Base-by-base conservation (phyloP, 2,329 filamentous ascomycete genomes). In the Trichothecium sympodiale region DNA sequence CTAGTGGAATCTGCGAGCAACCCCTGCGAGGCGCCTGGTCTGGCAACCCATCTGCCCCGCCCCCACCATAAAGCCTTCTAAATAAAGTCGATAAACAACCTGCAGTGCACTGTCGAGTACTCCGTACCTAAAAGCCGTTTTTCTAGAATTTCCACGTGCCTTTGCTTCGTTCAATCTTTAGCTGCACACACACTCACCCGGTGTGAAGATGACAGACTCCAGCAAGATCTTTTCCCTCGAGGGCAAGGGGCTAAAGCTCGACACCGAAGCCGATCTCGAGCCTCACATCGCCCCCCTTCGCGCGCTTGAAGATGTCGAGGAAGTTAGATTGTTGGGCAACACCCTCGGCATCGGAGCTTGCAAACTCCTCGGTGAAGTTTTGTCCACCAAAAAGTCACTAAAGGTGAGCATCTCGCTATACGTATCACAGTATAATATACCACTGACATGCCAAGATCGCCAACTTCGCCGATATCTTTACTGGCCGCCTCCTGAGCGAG, bases 391-490 rank as follows among this genome's bases (percentile, higher is more conserved):
- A 65, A 85, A 85, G 64, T 80, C 69, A 43, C 69, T 95, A 29
- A 74, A 83, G 64, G 81, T 84, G 65, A 38, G 61, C 43, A 20
- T 17, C 15, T 12, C 6, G 9, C 8, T 10, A 17, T n/a, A 20
- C 9, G n/a, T n/a, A n/a, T n/a, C n/a, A n/a, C n/a, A n/a, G n/a
- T n/a, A n/a, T n/a, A n/a, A n/a, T n/a, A 32, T 18, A 35, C 25
- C 27, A n/a, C 4, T 16, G 16, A 13, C 17, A 32, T 33, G 25
- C 39, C 25, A 49, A 80, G 77, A 67, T 80, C 52, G 88, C 84
- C 53, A 94, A 95, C 63, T 71, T 98, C 38, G 88, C 88, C 58
- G 91, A 98, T 59, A 94, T 98, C 67, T 98, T 96, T 67, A 98
- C 91, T 40, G 85, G 84, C 23, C 85, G 91, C 46, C 76, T 96